Evolutionary conservation across 768 basidiomycete genomes (phyloP).

Genomic region (Lyophyllum decastes): DNA sequence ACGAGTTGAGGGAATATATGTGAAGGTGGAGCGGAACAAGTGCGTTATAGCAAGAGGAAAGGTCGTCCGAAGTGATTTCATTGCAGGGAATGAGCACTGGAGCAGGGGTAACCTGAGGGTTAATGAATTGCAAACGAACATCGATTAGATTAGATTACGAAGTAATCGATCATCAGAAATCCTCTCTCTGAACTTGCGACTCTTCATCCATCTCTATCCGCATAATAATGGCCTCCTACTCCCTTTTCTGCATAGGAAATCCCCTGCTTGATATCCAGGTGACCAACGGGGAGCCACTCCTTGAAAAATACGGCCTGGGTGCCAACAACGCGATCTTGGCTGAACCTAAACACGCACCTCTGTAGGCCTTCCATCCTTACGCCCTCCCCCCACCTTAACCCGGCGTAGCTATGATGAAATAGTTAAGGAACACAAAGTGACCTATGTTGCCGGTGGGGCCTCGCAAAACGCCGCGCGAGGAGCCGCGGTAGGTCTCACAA

Average conservation of each 20-base stretch:
- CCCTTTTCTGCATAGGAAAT: constrained; percentile 91
- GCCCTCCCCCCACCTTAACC: neutral
- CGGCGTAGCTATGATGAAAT: constrained; percentile 83
- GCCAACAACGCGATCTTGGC: constrained; percentile 97
- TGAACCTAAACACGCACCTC: constrained; percentile 80
- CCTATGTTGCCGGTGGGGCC: constrained; percentile 96
- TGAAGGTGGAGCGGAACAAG: constrained; percentile 49
- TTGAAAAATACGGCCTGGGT: constrained; percentile 89
- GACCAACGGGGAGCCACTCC: constrained; percentile 75
- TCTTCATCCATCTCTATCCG: constrained; percentile 3
- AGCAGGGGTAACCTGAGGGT: constrained; percentile 39
- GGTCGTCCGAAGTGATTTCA: constrained; percentile 61
- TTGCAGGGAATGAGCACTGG: constrained; percentile 67
- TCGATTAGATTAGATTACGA: constrained; percentile 29
- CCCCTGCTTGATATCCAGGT: constrained; percentile 97
- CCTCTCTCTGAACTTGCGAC: constrained; percentile 2
- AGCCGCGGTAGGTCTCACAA: constrained; percentile 73
- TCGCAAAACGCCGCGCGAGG: constrained; percentile 96
- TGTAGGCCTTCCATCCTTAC: constrained; percentile 50
- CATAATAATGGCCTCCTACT: constrained; percentile 50
- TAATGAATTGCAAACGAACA: constrained; percentile 30
- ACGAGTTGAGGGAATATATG: constrained; percentile 56
- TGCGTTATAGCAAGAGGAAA: constrained; percentile 49
- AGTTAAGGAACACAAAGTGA: constrained; percentile 70
- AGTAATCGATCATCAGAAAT: constrained; percentile 12